These are phyloP conservation scores for Pseudocercospora vitis DNA, from an alignment of 2,329 filamentous ascomycete species.

Conservation along the genomic window DNA sequence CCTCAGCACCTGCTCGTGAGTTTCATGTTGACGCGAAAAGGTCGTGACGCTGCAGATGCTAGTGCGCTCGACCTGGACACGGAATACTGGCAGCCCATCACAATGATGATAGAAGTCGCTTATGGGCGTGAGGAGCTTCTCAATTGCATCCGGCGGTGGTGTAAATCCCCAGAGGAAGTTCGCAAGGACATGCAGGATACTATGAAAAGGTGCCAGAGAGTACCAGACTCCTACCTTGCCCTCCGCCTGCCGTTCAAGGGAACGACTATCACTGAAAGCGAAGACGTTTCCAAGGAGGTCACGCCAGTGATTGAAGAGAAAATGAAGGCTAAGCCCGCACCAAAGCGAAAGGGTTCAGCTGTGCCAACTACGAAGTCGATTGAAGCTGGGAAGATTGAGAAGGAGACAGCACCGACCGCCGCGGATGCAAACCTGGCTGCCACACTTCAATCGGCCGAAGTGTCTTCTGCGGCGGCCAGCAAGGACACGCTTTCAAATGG, in stretches of 20 bases:
- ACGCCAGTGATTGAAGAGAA: conserved; percentile 28
- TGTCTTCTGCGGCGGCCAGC: background rate
- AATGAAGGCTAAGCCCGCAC: conserved; percentile 22
- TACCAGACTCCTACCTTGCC: conserved; percentile 57
- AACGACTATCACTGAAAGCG: conserved; percentile 20
- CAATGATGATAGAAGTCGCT: conserved; percentile 55
- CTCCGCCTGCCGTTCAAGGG: conserved; percentile 52
- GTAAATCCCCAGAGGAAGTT: conserved; percentile 56
- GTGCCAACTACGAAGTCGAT: conserved; percentile 13
- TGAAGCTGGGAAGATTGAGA: conserved; percentile 21
- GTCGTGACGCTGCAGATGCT: conserved; percentile 54
- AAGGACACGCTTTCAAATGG: conserved; percentile 1
- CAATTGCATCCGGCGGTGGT: conserved; percentile 56
- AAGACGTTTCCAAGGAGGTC: conserved; percentile 30
- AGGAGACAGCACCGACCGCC: conserved; percentile 23
- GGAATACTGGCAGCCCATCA: conserved; percentile 79
- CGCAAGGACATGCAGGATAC: conserved; percentile 57
- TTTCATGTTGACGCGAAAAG: conserved; percentile 74
- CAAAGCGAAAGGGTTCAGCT: conserved; percentile 22
- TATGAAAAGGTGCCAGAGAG: conserved; percentile 58
- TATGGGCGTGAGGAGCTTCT: conserved; percentile 54
- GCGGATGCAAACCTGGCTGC: conserved; percentile 17
- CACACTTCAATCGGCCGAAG: conserved; percentile 8
- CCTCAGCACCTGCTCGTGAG: conserved; percentile 64
- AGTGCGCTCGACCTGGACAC: conserved; percentile 43